These are phyloP conservation scores for Pseudevernia furfuracea DNA, from an alignment of 495 filamentous ascomycete species.

Conservation along the genomic window DNA sequence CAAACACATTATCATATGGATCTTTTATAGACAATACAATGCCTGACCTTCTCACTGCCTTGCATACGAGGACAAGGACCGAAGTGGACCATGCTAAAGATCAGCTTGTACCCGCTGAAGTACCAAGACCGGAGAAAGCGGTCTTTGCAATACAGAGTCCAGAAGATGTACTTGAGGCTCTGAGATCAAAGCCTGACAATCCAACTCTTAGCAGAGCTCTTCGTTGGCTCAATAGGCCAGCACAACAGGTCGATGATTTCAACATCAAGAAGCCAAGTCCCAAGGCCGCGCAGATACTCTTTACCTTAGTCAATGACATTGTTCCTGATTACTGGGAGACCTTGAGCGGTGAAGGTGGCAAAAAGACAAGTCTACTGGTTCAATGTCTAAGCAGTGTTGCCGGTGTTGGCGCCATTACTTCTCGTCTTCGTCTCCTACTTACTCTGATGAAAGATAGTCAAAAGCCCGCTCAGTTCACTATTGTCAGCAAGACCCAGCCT, in stretches of 20 bases:
- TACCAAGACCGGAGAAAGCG: not conserved
- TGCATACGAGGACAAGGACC: constrained; percentile 32
- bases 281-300: constrained; percentile 59
- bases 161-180: constrained; percentile 51
- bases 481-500: constrained; percentile 8
- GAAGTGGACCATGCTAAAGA: not conserved
- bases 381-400: constrained; percentile 63
- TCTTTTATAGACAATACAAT: constrained; percentile 28
- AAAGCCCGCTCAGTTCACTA: constrained; percentile 13
- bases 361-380: constrained; percentile 43
- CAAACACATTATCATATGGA: not conserved
- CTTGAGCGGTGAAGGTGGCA: constrained; percentile 36
- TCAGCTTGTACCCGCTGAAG: constrained; percentile 5
- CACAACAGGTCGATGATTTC: constrained; percentile 35
- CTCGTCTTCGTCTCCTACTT: constrained; percentile 51
- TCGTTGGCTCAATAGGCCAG: constrained; percentile 43
- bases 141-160: constrained; percentile 24
- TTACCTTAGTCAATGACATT: constrained; percentile 58
- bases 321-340: constrained; percentile 72
- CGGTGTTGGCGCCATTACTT: constrained; percentile 62
- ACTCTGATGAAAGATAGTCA: constrained; percentile 38
- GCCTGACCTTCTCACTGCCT: constrained; percentile 44
- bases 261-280: constrained; percentile 58
- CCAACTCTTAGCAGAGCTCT: constrained; percentile 48
- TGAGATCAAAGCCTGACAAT: constrained; percentile 59